Percentiles rank a stretch among this genome's conserved stretches.
These are phyloP conservation scores for Taphrina betulina DNA, from an alignment of 1,139 yeast genomes.

Conservation along the genomic window DNA sequence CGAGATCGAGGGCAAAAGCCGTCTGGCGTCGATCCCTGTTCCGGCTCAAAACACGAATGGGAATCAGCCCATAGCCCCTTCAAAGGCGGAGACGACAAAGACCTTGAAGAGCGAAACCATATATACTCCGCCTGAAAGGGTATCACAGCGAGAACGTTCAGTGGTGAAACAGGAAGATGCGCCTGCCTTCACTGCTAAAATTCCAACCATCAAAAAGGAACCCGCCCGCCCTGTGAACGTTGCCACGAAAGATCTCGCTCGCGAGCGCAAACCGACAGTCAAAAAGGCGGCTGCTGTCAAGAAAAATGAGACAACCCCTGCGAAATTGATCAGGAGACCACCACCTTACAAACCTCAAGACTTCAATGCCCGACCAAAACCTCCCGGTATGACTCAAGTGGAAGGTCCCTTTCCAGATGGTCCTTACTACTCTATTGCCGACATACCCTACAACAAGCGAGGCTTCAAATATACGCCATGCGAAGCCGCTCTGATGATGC, in stretches of 20 bases:
- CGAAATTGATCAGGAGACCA: constrained; percentile 34
- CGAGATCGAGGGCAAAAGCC: background rate
- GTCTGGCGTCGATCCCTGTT: background rate
- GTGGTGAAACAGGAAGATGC: constrained; percentile 1
- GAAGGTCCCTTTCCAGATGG: constrained; percentile 28
- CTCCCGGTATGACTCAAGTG: constrained; percentile 38
- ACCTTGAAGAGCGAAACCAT: background rate
- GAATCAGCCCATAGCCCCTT: background rate
- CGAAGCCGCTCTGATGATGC: constrained; percentile 64
- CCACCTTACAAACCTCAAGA: constrained; percentile 41
- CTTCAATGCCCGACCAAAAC: constrained; percentile 39
- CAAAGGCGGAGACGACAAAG: background rate
- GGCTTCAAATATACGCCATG: constrained; percentile 84
- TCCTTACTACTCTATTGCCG: constrained; percentile 58
- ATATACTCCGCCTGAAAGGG: constrained; percentile 1
- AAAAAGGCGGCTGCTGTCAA: constrained; percentile 19
- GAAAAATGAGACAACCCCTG: constrained; percentile 6
- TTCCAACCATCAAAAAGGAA: constrained; percentile 7
- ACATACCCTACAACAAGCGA: constrained; percentile 72
- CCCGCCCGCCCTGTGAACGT: background rate
- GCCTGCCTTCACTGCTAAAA: constrained; percentile 18
- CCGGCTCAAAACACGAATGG: background rate
- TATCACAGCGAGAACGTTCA: background rate
- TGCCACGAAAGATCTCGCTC: constrained; percentile 4
- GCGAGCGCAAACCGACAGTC: constrained; percentile 25